phyloP scores from a whole-genome alignment of 78 protist species.

The Cavenderia fasciculata region DNA sequence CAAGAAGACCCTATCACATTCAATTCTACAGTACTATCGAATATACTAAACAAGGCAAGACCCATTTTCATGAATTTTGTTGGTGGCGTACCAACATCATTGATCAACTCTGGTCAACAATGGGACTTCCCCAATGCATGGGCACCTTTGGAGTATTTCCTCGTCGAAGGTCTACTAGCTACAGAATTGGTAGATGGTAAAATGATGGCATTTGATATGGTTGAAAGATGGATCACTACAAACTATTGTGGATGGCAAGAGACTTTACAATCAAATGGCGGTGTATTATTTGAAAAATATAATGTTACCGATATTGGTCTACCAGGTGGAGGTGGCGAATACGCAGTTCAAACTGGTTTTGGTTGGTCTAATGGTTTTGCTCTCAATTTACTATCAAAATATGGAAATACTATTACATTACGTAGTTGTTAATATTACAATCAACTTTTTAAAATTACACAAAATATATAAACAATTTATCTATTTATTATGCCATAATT shows the following conservation, averaged over 20 bases:
- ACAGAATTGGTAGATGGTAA: background rate
- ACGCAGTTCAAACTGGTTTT: conserved; percentile 82
- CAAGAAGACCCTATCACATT: background rate
- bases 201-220: background rate
- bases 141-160: conserved; percentile 83
- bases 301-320: conserved; percentile 47
- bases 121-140: conserved; percentile 85
- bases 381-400: conserved; percentile 29
- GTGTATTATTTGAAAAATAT: conserved; percentile 83
- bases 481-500: too few relatives aligned
- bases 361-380: conserved; percentile 88
- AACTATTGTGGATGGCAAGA: conserved; percentile 50
- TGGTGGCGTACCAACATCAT: conserved; percentile 80
- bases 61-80: background rate
- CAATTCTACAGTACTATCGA: background rate
- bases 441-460: too few relatives aligned
- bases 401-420: background rate
- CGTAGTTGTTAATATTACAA: too few relatives aligned
- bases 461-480: too few relatives aligned
- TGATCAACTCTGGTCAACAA: conserved; percentile 21
- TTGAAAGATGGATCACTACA: conserved; percentile 34
- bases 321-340: conserved; percentile 88
- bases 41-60: background rate
- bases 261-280: conserved; percentile 35
- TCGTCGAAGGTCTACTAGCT: conserved; percentile 1